phyloP scores from a whole-genome alignment of 495 filamentous ascomycete genomes.

The Amphirosellinia nigrospora region DNA sequence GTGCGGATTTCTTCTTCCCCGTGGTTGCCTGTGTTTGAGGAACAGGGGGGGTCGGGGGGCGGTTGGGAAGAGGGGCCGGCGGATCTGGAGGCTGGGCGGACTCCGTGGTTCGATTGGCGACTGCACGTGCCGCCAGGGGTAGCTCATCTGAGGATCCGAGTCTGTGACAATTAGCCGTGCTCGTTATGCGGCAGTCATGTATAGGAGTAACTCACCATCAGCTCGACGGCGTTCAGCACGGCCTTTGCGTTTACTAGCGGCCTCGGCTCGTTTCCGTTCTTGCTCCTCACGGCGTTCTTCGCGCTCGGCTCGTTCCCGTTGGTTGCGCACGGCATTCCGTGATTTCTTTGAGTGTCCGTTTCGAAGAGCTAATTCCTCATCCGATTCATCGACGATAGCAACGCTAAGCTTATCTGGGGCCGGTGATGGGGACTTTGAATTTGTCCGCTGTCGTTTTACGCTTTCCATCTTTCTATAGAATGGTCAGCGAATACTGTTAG shows the following conservation, averaged over 20 bases:
- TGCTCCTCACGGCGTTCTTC: constrained; percentile 78
- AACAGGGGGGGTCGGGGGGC: constrained; percentile 61
- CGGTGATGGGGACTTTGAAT: constrained; percentile 71
- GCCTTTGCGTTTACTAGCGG: constrained; percentile 75
- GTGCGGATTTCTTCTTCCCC: constrained; percentile 72
- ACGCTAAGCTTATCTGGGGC: constrained; percentile 53
- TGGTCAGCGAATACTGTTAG: constrained; percentile 10
- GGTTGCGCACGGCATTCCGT: constrained; percentile 67
- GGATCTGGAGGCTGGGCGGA: constrained; percentile 39
- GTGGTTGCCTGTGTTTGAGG: constrained; percentile 48
- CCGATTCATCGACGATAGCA: constrained; percentile 66
- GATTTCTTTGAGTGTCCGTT: constrained; percentile 67
- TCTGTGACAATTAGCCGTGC: constrained; percentile 48
- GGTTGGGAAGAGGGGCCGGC: constrained; percentile 53
- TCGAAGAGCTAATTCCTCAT: constrained; percentile 65
- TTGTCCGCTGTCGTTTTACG: constrained; percentile 73
- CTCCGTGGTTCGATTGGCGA: constrained; percentile 41
- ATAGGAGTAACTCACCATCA: constrained; percentile 66
- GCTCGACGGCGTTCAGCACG: constrained; percentile 73
- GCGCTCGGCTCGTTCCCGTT: constrained; percentile 74
- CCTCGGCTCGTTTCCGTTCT: constrained; percentile 71
- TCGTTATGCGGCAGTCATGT: constrained; percentile 1
- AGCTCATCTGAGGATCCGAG: constrained; percentile 66
- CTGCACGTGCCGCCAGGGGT: constrained; percentile 52
- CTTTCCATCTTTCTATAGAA: constrained; percentile 53